Conservation (phyloP, 345 rosid species). For the Salix suchowensis region DNA sequence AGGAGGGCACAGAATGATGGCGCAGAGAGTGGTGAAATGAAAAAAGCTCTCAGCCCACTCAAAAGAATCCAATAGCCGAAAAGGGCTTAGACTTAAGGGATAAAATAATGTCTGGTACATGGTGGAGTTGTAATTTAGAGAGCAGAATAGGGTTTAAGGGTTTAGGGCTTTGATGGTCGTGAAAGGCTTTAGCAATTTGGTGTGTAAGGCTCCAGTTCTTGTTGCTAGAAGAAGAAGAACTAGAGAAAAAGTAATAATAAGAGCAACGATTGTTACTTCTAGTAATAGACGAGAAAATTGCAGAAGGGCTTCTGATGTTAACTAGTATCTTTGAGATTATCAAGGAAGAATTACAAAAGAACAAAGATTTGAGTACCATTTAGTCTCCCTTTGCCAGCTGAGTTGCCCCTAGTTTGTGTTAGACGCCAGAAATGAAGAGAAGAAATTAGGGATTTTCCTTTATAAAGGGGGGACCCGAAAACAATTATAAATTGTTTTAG, state of each 20-base stretch:
- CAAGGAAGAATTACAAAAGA: no score
- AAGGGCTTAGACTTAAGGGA: background rate
- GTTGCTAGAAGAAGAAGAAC: constrained; percentile 5
- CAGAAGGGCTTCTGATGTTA: no score
- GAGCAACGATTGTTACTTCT: no score
- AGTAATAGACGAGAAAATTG: no score
- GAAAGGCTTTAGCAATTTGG: background rate
- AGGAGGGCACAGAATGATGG: constrained; percentile 33
- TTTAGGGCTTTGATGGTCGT: background rate
- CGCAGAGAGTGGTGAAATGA: background rate
- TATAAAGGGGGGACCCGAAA: no score
- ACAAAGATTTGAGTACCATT: no score
- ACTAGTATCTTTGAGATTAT: no score
- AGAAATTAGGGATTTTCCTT: no score
- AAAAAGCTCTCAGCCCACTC: background rate
- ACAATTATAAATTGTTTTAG: no score
- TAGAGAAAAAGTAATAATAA: background rate
- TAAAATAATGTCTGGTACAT: background rate
- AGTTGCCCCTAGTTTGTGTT: no score
- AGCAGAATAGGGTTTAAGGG: background rate
- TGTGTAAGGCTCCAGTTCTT: background rate
- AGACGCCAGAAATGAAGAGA: no score
- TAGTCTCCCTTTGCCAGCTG: no score
- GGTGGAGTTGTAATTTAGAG: background rate
- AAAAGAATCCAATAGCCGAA: background rate